Evolutionary conservation across 768 basidiomycete genomes (phyloP), one percentile per base, ranked within the genome.

Genomic region (Melanogaster broomeanus): DNA sequence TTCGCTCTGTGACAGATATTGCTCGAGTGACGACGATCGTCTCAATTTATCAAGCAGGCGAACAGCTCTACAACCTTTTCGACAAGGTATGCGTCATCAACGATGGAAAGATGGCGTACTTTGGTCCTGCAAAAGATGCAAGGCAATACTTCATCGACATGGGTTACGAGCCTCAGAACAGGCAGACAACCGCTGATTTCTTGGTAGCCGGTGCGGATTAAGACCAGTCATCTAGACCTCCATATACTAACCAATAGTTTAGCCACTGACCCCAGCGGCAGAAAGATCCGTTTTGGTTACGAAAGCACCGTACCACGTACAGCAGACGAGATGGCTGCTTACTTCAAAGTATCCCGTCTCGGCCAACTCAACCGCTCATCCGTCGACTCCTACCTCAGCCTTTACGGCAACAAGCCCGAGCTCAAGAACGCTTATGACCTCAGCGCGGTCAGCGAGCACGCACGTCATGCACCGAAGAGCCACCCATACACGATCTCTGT

Each of bases 41-140:
- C n/a, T 86, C 88, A 1, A 81, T 94, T 33, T 93, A 93, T 68
- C 91, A 93, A 68, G 91, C 88, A 8, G 85, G 85, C 45, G 88
- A 92, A 63, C 74, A 75, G 3, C 63, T 87, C 0, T 86, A 83
- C 52, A 52, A 78, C 19, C 72, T 77, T 38, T 93, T 88, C 59
- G 85, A 88, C 75, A 87, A 86, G 62, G 82, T 86, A 16, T 77
- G 79, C 56, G 74, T 86, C 42, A 72, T 87, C 59, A 73, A 79
- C 61, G 79, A 79, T 42, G 81, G 83, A 19, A 71, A 68, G 35
- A 77, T 79, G 69, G 75, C 75, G 33, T 87, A 80, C 70, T 84
- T 76, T 49, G 85, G 85, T 3, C 76, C 77, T 5, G 77, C 78
- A 11, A 62, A 67, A 25, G 67, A 74, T 42, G 85, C 82, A 1